phyloP scores from a whole-genome alignment of 148 eudicot species.

The Euryodendron excelsum region DNA sequence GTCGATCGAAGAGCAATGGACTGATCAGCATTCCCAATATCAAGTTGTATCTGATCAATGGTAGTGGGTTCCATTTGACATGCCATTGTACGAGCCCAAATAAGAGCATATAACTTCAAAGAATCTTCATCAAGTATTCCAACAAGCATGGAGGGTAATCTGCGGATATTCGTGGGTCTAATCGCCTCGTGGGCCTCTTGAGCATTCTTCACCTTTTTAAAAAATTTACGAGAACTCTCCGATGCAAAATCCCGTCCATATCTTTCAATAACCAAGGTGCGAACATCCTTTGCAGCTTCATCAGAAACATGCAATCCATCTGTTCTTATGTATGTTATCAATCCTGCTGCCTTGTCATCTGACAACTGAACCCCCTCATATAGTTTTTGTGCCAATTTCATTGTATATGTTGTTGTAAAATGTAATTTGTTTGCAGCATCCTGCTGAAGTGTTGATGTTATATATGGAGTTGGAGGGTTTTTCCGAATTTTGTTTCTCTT shows the following conservation, averaged over 20 bases:
- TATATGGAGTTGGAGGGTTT: conserved; percentile 80
- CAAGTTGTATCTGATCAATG: conserved; percentile 66
- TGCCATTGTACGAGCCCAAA: conserved; percentile 93
- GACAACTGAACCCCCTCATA: conserved; percentile 80
- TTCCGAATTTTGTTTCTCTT: conserved; percentile 53
- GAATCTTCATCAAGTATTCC: conserved; percentile 75
- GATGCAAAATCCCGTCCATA: conserved; percentile 65
- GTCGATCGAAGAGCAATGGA: conserved; percentile 66
- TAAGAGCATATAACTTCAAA: conserved; percentile 72
- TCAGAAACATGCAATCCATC: conserved; percentile 90
- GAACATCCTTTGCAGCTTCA: conserved; percentile 66
- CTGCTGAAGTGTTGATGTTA: conserved; percentile 96
- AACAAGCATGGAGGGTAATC: conserved; percentile 67
- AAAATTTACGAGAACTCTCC: conserved; percentile 58
- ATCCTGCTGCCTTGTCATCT: conserved; percentile 59
- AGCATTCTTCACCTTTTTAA: conserved; percentile 89
- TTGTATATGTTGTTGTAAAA: conserved; percentile 69
- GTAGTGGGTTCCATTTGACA: conserved; percentile 89
- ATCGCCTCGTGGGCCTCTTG: conserved; percentile 99
- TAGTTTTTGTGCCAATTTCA: conserved; percentile 94
- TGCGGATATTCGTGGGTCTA: conserved; percentile 78
- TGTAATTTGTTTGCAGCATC: conserved; percentile 91
- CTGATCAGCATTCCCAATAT: conserved; percentile 51
- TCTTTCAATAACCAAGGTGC: conserved; percentile 57
- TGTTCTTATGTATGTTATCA: conserved; percentile 95